Base-by-base conservation (phyloP, 371 early-diverging fungal genomes). In the Syncephalastrum contaminatum region DNA sequence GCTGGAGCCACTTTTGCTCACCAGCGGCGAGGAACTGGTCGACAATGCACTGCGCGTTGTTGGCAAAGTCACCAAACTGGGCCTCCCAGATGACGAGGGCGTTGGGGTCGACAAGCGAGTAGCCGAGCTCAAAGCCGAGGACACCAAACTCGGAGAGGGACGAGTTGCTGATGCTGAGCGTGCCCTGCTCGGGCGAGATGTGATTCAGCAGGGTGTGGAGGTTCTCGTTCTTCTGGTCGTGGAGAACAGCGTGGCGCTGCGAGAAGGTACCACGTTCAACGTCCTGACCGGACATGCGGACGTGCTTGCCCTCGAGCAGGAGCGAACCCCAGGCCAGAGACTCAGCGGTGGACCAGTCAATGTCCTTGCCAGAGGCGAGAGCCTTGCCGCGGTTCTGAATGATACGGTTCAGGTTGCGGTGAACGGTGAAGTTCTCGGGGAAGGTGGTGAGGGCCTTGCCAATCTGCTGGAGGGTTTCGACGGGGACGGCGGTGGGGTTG, bases 221-320 rank as follows among this genome's bases (percentile, higher is more conserved):
- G 44, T 41, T 58, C 56, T 88, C 88, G 55, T 81, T 88, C 66
- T 82, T 79, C 76, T 97, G 97, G 72, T 95, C 94, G 84, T 94
- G 93, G 58, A 97, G 82, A 19, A 97, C 87, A 21, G 95, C 91
- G 67, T 98, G 97, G 61, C 98, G 91, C 63, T 98, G 98, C 48
- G 96, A 95, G 82, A 98, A 98, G 24, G 98, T 98, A 58, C 98
- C 97, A 74, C 98, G 92, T 72, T 95, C 98, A 41, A 94, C 94
- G 85, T 98, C 98, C 74, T 98, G 98, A 44, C 97, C 97, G 54
- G 90, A 88, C 16, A 95, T 72, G 24, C 97, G 90, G 49, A 97
- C 91, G 57, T 95, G 94, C 62, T 88, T 90, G 62, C 92, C 90
- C 68, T 97, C 96, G 19, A 87, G 62, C 58, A 97, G 81, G 45